These are phyloP conservation scores for Ambrosiella xylebori DNA, from an alignment of 2,329 filamentous ascomycete species.

Conservation along the genomic window DNA sequence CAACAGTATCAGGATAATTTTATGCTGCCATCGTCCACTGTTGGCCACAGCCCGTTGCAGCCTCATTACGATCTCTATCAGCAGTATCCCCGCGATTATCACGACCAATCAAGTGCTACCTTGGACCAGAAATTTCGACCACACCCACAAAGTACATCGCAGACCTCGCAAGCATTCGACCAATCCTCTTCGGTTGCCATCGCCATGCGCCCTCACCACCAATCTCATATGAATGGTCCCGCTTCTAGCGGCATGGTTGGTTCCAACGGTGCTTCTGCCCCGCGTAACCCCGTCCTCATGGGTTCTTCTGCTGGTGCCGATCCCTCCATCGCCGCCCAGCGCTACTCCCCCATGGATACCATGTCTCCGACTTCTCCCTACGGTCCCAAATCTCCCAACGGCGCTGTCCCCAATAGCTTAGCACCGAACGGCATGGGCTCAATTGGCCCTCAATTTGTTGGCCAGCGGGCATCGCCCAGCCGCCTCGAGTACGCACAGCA, in stretches of 20 bases:
- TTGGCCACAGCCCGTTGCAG: neutral
- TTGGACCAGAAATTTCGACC: no score
- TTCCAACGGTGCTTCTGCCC: slow-evolving; percentile 40
- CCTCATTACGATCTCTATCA: neutral
- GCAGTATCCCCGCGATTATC: slow-evolving; percentile 8
- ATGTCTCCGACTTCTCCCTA: slow-evolving; percentile 70
- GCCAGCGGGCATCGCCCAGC: slow-evolving; percentile 60
- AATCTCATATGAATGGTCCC: slow-evolving; percentile 46
- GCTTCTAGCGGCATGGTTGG: slow-evolving; percentile 22
- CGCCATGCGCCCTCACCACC: slow-evolving; percentile 59
- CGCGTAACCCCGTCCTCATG: slow-evolving; percentile 22
- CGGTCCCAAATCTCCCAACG: slow-evolving; percentile 34
- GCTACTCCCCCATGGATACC: slow-evolving; percentile 92
- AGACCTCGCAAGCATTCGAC: slow-evolving; percentile 22
- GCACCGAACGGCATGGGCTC: slow-evolving; percentile 58
- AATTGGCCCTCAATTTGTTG: slow-evolving; percentile 48
- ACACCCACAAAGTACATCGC: slow-evolving; percentile 6
- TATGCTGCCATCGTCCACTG: neutral
- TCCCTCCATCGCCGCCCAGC: slow-evolving; percentile 66
- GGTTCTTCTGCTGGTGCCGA: slow-evolving; percentile 27
- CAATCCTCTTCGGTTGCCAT: slow-evolving; percentile 60
- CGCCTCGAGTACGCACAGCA: slow-evolving; percentile 42
- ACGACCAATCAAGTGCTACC: slow-evolving; percentile 3
- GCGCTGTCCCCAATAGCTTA: slow-evolving; percentile 94
- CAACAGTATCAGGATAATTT: neutral